Evolutionary conservation across 768 basidiomycete species (phyloP).

Genomic region (Lactarius deliciosus): DNA sequence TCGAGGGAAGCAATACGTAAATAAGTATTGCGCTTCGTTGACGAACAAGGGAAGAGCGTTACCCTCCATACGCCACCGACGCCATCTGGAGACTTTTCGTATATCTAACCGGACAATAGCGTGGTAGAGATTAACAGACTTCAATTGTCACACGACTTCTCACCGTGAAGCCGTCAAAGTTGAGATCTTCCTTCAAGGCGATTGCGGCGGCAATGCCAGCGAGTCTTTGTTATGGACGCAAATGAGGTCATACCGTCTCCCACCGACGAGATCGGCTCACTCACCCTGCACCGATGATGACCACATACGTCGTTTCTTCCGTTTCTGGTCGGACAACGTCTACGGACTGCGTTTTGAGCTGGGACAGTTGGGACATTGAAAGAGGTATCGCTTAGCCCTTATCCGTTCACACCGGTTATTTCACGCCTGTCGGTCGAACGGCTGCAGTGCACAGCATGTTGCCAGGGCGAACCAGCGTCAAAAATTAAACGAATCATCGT

Average conservation of each 20-base stretch:
- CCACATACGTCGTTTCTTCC: conserved; percentile 22
- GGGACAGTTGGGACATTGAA: not conserved
- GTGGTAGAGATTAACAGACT: too few species aligned
- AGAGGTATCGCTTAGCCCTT: not conserved
- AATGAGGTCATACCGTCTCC: not conserved
- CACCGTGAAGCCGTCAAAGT: conserved; percentile 37
- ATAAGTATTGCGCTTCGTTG: not conserved
- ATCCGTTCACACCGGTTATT: not conserved
- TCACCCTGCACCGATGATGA: conserved; percentile 35
- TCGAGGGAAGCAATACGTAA: not conserved
- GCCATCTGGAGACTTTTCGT: conserved; percentile 34
- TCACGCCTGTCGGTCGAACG: not conserved
- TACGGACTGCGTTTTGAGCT: not conserved
- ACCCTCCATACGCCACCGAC: conserved; percentile 37
- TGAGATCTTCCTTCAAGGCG: conserved; percentile 35
- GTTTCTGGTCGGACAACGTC: conserved; percentile 19
- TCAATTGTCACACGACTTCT: conserved; percentile 11
- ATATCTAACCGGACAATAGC: conserved; percentile 32
- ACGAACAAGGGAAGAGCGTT: not conserved
- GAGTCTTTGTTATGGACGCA: conserved; percentile 22
- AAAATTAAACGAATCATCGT: not conserved
- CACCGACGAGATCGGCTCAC: not conserved
- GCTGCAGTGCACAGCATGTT: not conserved
- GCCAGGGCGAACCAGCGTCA: not conserved
- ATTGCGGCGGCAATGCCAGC: conserved; percentile 37